Evolutionary conservation across 352 stramenopile genomes (phyloP), one percentile per base, ranked within the genome.

Genomic region (Phytophthora crassamura): DNA sequence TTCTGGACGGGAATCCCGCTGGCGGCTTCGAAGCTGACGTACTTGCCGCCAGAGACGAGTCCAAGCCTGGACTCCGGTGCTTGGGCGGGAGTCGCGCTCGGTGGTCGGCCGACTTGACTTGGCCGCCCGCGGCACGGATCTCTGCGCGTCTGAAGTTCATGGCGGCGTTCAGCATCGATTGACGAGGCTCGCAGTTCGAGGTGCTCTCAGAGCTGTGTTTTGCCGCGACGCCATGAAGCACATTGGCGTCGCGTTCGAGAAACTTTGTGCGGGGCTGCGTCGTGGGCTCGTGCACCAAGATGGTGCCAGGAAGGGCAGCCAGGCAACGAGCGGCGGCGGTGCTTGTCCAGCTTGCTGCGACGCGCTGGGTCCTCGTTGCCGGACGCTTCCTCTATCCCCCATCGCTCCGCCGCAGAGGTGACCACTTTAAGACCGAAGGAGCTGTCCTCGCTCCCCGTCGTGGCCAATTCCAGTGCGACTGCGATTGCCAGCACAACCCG

Each of bases 211-310:
- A n/a, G n/a, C n/a, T n/a, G n/a, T n/a, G n/a, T n/a, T n/a, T n/a
- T n/a, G n/a, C n/a, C n/a, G n/a, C n/a, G n/a, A n/a, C n/a, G n/a
- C n/a, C n/a, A n/a, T n/a, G n/a, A n/a, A n/a, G 63, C 57, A 67
- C 36, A 22, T 55, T 71, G 63, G 57, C 36, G 28, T 52, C 48
- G 33, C 34, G 39, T 63, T 67, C 57, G 63, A 63, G 57, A 49
- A 71, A 71, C 3, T 59, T 58, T 32, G 25, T 49, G 53, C 53
- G 35, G 53, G 32, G 34, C 34, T 5, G 14, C 46, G 33, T 66
- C 55, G 48, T 48, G 30, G 36, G 20, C 43, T 68, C 43, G 60
- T 52, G 15, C 63, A 67, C 48, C 56, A 71, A 63, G 56, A 67
- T 71, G 56, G 28, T 38, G 39, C 4, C 43, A 22, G 33, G 25